Evolutionary conservation across 345 rosid species (phyloP).

Genomic region (Hevea brasiliensis): DNA sequence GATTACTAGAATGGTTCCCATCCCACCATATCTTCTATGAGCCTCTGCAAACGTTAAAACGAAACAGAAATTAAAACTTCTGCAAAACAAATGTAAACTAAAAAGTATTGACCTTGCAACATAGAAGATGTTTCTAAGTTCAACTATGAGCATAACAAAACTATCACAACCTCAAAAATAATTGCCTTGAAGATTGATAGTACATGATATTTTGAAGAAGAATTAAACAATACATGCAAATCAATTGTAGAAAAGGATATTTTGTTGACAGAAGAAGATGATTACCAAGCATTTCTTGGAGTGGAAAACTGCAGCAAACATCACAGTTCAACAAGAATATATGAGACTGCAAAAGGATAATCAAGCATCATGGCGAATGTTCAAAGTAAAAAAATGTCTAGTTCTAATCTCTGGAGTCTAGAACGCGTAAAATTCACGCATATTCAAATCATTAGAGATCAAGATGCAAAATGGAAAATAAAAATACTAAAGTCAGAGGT

Average conservation of each 20-base stretch:
- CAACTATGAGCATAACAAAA: not conserved
- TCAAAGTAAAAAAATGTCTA: not conserved
- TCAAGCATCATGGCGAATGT: not conserved
- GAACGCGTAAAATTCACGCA: not conserved
- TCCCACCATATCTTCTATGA: slow-evolving; percentile 65
- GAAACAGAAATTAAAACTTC: slow-evolving; percentile 20
- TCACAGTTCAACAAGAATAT: slow-evolving; percentile 77
- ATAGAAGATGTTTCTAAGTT: not conserved
- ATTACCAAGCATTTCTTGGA: slow-evolving; percentile 71
- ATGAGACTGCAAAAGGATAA: slow-evolving; percentile 55
- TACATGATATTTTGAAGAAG: not conserved
- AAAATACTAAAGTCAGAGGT: not conserved
- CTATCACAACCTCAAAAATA: not conserved
- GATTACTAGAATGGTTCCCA: slow-evolving; percentile 84
- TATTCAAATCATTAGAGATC: not conserved
- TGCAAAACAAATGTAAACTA: slow-evolving; percentile 11
- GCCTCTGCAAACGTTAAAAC: slow-evolving; percentile 44
- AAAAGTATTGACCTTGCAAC: not conserved
- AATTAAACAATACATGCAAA: not conserved
- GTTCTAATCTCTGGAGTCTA: not conserved
- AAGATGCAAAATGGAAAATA: slow-evolving; percentile 6
- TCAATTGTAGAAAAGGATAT: not conserved
- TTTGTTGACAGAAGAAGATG: not conserved
- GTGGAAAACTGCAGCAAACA: slow-evolving; percentile 92
- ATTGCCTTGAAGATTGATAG: not conserved